Evolutionary conservation across 2,329 filamentous ascomycete species (phyloP).

Genomic region (Fusarium heterosporum): DNA sequence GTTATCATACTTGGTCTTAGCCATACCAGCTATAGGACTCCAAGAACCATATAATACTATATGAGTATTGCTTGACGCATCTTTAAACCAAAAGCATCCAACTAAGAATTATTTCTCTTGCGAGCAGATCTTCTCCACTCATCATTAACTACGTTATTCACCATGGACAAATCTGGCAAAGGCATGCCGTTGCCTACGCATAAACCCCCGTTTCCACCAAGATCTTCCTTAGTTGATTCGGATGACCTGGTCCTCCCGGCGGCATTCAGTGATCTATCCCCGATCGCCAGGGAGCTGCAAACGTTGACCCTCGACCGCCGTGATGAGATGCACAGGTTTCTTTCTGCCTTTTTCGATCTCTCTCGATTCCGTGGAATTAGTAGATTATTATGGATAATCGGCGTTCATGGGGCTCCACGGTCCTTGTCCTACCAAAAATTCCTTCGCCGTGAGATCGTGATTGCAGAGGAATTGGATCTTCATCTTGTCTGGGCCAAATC

Average conservation of each 20-base stretch:
- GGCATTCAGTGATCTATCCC: slow-evolving; percentile 7
- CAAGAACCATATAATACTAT: too few relatives aligned
- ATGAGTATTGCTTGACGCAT: too few relatives aligned
- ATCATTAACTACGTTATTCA: too few relatives aligned
- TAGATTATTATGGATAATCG: background rate
- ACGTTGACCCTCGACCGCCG: background rate
- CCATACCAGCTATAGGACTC: too few relatives aligned
- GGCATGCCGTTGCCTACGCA: background rate
- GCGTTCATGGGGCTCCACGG: slow-evolving; percentile 1
- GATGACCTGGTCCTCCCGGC: background rate
- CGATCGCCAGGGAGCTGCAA: background rate
- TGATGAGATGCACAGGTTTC: slow-evolving; percentile 3
- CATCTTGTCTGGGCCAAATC: slow-evolving; percentile 10
- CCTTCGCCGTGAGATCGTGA: background rate
- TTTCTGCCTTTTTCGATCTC: background rate
- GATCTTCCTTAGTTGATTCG: background rate
- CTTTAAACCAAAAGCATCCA: too few relatives aligned
- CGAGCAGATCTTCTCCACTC: too few relatives aligned
- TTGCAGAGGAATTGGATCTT: slow-evolving; percentile 2
- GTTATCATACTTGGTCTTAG: too few relatives aligned
- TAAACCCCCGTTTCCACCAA: background rate
- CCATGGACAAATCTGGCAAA: too few relatives aligned
- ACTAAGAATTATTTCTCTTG: too few relatives aligned
- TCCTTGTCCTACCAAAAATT: slow-evolving; percentile 6
- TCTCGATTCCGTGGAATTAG: slow-evolving; percentile 6